Evolutionary conservation across 805 yeast species (phyloP).

Genomic region (Pichia californica): DNA sequence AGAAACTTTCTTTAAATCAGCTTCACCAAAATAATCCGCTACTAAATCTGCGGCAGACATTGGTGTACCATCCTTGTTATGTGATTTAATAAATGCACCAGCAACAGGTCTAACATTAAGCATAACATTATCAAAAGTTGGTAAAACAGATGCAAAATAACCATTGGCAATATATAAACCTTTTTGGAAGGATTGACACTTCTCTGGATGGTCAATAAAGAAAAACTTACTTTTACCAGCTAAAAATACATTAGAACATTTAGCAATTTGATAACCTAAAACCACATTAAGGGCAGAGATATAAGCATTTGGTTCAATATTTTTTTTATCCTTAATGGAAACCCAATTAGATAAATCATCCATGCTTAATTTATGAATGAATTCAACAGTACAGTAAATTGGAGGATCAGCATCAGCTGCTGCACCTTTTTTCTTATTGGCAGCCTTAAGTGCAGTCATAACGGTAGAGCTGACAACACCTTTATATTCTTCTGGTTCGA

Average conservation of each 20-base stretch:
- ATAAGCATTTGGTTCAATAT: constrained; percentile 19
- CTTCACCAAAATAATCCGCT: constrained; percentile 19
- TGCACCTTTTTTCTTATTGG: constrained; percentile 1
- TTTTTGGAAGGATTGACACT: constrained; percentile 19
- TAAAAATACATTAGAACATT: constrained; percentile 16
- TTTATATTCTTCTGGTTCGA: constrained; percentile 16
- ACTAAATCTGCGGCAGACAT: constrained; percentile 23
- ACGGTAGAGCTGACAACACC: constrained; percentile 18
- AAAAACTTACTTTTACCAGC: constrained; percentile 22
- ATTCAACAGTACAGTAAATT: constrained; percentile 18
- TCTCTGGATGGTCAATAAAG: constrained; percentile 20
- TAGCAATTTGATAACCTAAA: constrained; percentile 20
- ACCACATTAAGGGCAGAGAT: constrained; percentile 20
- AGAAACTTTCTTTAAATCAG: constrained; percentile 12
- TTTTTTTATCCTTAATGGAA: constrained; percentile 14
- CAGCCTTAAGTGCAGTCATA: constrained; percentile 8
- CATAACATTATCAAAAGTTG: constrained; percentile 22
- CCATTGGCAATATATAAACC: constrained; percentile 27
- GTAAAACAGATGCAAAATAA: constrained; percentile 26
- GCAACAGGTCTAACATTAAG: constrained; percentile 26
- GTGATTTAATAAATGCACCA: constrained; percentile 25
- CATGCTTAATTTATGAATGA: constrained; percentile 19
- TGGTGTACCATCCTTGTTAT: constrained; percentile 19
- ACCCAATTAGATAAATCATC: constrained; percentile 18
- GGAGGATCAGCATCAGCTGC: constrained; percentile 9